A percentile compares a stretch with the other conserved stretches of the same genome.
These are phyloP conservation scores for Russula compacta DNA, from an alignment of 768 basidiomycete genomes.

Conservation along the genomic window DNA sequence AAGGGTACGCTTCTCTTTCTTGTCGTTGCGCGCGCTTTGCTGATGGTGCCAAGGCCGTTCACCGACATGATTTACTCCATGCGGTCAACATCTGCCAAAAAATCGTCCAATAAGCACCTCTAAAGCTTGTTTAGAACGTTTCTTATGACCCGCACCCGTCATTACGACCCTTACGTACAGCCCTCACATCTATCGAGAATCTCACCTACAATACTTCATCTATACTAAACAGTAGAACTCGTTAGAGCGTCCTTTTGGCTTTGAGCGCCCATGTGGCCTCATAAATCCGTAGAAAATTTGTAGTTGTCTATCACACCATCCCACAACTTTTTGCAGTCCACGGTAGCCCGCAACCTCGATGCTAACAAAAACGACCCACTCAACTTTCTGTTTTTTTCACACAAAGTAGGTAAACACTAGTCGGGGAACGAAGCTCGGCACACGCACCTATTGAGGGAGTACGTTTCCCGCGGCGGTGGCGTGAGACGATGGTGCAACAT, in stretches of 20 bases:
- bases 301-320: slow-evolving; percentile 47
- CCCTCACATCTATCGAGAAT: neutral
- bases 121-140: slow-evolving; percentile 2
- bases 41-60: slow-evolving; percentile 38
- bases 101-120: slow-evolving; percentile 24
- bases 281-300: slow-evolving; percentile 22
- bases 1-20: slow-evolving; percentile 54
- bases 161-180: neutral
- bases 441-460: slow-evolving; percentile 78
- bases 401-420: neutral
- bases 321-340: slow-evolving; percentile 73
- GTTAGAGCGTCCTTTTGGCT: neutral
- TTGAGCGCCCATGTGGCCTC: neutral
- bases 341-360: slow-evolving; percentile 58
- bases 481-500: slow-evolving; percentile 87
- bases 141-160: slow-evolving; percentile 13
- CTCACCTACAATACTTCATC: neutral
- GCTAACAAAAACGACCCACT: slow-evolving; percentile 78
- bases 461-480: slow-evolving; percentile 91
- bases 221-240: slow-evolving; percentile 1
- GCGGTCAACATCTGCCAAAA: slow-evolving; percentile 29
- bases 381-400: slow-evolving; percentile 46
- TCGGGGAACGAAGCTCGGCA: too few relatives aligned
- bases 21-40: slow-evolving; percentile 26
- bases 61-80: slow-evolving; percentile 75